Conservation (phyloP, 306 rosid species). For the Malus domestica region ASM211411v1 NC_041795.1:33944501-33945000, state of each 20-base stretch:
- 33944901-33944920: neutral
- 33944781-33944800: too few relatives aligned
- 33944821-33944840: neutral
- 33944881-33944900: neutral
- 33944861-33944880: neutral
- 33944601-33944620: too few relatives aligned
- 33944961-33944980: neutral
- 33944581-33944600: neutral
- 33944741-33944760: too few relatives aligned
- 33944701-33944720: fast-evolving
- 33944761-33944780: too few relatives aligned
- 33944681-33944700: fast-evolving
- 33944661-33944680: too few relatives aligned
- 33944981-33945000: constrained; percentile 6
- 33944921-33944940: neutral
- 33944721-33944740: too few relatives aligned
- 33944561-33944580: neutral
- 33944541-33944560: neutral
- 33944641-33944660: too few relatives aligned
- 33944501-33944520: constrained; percentile 24
- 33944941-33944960: neutral
- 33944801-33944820: too few relatives aligned
- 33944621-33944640: too few relatives aligned
- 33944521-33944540: neutral
- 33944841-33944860: neutral